These are phyloP conservation scores for Scytalidium sp. DNA, from an alignment of 2,329 filamentous ascomycete species.

Conservation along the genomic window DNA sequence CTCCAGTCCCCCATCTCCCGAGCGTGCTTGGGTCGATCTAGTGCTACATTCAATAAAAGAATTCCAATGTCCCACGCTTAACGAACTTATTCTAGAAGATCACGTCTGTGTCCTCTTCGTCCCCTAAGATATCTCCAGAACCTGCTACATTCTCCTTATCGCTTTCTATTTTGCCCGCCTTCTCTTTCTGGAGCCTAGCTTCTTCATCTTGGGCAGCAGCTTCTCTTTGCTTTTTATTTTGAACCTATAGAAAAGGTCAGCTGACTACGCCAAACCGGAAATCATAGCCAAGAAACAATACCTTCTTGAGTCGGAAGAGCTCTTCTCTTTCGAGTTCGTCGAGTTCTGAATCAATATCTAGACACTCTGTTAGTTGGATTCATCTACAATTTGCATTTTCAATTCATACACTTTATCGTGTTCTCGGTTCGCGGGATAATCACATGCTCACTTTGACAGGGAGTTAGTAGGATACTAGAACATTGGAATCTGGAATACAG, in stretches of 20 bases:
- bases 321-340: conserved; percentile 97
- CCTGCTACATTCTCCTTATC: conserved; percentile 40
- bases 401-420: conserved; percentile 84
- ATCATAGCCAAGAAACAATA: too few species aligned
- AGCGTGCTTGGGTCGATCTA: neutral
- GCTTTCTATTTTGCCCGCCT: conserved; percentile 35
- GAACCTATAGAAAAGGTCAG: conserved; percentile 59
- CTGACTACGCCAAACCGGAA: too few species aligned
- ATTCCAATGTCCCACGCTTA: too few species aligned
- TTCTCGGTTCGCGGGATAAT: conserved; percentile 98
- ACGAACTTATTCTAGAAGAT: conserved; percentile 75
- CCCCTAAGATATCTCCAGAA: conserved; percentile 66
- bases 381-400: neutral
- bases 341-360: conserved; percentile 95
- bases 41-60: neutral
- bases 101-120: conserved; percentile 77
- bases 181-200: conserved; percentile 69
- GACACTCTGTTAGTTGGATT: conserved; percentile 11
- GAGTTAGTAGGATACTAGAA: conserved; percentile 11
- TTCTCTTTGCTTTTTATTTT: conserved; percentile 79
- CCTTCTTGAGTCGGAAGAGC: conserved; percentile 96
- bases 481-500: conserved; percentile 32
- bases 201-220: conserved; percentile 69
- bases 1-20: neutral
- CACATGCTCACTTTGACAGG: conserved; percentile 70